Base-by-base conservation (phyloP, 768 basidiomycete genomes). In the Agrocybe pediades region DNA sequence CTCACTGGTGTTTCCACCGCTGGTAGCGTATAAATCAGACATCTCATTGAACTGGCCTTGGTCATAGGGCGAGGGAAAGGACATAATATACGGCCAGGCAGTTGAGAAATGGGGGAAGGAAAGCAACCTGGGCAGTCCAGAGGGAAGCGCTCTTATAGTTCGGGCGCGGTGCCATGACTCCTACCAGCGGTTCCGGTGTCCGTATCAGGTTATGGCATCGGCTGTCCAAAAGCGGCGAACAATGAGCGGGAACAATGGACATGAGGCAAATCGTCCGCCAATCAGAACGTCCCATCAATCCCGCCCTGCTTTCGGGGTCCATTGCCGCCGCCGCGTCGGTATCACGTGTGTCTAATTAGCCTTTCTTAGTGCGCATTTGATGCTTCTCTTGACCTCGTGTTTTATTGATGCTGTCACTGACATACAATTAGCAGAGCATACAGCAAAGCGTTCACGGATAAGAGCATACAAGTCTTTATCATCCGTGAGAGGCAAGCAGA, bases 101-200 rank as follows among this genome's bases (percentile, higher is more conserved):
- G 39, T 53, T 27, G 36, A 43, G 52, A 42, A 19, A 44, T 39
- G 40, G 26, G 26, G 41, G 5, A 45, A 55, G 45, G 40, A 50
- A 49, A 45, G 15, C 40, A 45, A 21, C 48, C 25, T 39, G 33
- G 39, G 33, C 47, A 26, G 41, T 41, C 30, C 40, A 26, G 41
- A 29, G 25, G 20, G 42, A 43, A n/a, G 19, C n/a, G n/a, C 21
- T 41, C 26, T 45, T 46, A 40, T 52, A 74, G 68, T 76, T 73
- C 74, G 72, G 56, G 63, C 50, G 67, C 63, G 67, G 61, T 62
- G 57, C 61, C 62, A 65, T 71, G 68, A 73, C 63, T 59, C 62
- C 50, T 36, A 27, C 27, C 25, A 44, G 46, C 46, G 50, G 54
- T 59, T 55, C 54, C 58, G 45, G 47, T 36, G 53, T 39, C 52